Evolutionary conservation across 2,329 filamentous ascomycete genomes (phyloP).

Genomic region (Albifimbria verrucaria): DNA sequence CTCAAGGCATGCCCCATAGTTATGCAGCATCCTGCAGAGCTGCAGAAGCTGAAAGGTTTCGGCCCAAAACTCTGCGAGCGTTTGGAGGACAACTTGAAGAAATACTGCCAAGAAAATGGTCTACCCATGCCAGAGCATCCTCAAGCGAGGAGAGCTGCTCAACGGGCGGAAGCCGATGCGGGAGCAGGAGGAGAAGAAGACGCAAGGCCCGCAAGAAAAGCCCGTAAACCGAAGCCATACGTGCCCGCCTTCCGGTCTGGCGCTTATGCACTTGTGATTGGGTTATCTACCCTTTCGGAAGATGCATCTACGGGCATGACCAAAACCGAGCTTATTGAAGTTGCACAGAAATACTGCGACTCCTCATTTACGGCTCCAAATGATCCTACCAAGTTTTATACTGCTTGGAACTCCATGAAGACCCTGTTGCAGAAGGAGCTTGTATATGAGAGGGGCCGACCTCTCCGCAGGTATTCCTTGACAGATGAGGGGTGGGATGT

Average conservation of each 20-base stretch:
- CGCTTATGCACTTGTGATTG: slow-evolving; percentile 68
- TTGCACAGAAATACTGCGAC: slow-evolving; percentile 70
- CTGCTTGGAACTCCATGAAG: slow-evolving; percentile 82
- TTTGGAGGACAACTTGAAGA: slow-evolving; percentile 58
- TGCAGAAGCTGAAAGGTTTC: slow-evolving; percentile 69
- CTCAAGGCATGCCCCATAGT: slow-evolving; percentile 70
- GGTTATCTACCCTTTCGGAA: slow-evolving; percentile 58
- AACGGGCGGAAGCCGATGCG: slow-evolving; percentile 24
- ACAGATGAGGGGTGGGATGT: slow-evolving; percentile 79
- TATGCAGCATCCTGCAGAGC: slow-evolving; percentile 70
- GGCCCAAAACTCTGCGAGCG: slow-evolving; percentile 69
- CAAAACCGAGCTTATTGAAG: slow-evolving; percentile 65
- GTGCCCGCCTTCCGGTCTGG: slow-evolving; percentile 72
- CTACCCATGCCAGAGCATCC: slow-evolving; percentile 64
- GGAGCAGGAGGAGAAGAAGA: slow-evolving; percentile 31
- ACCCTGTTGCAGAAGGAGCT: slow-evolving; percentile 70
- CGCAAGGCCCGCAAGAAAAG: slow-evolving; percentile 52
- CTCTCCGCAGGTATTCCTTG: slow-evolving; percentile 63
- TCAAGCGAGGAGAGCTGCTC: slow-evolving; percentile 36
- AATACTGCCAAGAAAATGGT: slow-evolving; percentile 64
- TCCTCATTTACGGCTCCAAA: slow-evolving; percentile 66
- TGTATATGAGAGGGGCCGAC: slow-evolving; percentile 68
- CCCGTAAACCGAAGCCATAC: slow-evolving; percentile 61
- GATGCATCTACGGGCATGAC: slow-evolving; percentile 53
- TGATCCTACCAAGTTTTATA: slow-evolving; percentile 69